Evolutionary conservation across 192 early-diverging fungal species (phyloP), one percentile per base, ranked within the genome.

Genomic region (Podila minutissima): DNA sequence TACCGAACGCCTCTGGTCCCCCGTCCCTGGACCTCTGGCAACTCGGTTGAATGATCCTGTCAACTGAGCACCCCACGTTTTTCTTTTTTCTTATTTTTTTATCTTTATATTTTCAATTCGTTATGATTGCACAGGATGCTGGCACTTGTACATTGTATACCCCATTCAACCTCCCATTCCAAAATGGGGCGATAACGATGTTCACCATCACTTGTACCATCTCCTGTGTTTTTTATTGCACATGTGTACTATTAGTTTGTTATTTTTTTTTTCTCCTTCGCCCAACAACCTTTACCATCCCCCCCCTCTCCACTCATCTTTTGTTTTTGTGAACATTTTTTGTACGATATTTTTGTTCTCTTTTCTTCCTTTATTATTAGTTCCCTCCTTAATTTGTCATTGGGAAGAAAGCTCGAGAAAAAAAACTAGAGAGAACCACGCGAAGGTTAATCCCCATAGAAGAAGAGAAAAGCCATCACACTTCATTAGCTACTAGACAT

Each of bases 141-240:
- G 22, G 55, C n/a, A n/a, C 55, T 58, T 58, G n/a, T 58, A n/a
- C 55, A 58, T 58, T 58, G 55, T 58, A 46, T 46, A 46, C 41
- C 41, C 41, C 41, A 46, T 37, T 37, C 41, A 13, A 46, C 41
- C 11, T 55, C 59, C 38, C 49, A 58, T 41, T 46, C 46, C 53
- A 53, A 75, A 59, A 37, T 63, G 71, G 17, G 65, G 64, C 33
- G 57, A 64, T 62, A 59, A 83, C 38, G 61, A 62, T 51, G 58
- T 41, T 32, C 24, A 60, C 26, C 69, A 65, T n/a, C 55, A 75
- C 37, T 75, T 66, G 33, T 35, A 63, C 70, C 59, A 69, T 48
- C 69, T 66, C 20, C 60, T 59, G 71, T 66, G 72, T 28, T 62
- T 59, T 66, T 63, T 83, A 48, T 49, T 50, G 37, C 50, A 24